phyloP scores from a whole-genome alignment of 495 filamentous ascomycete genomes.

The Cetradonia linearis region DNA sequence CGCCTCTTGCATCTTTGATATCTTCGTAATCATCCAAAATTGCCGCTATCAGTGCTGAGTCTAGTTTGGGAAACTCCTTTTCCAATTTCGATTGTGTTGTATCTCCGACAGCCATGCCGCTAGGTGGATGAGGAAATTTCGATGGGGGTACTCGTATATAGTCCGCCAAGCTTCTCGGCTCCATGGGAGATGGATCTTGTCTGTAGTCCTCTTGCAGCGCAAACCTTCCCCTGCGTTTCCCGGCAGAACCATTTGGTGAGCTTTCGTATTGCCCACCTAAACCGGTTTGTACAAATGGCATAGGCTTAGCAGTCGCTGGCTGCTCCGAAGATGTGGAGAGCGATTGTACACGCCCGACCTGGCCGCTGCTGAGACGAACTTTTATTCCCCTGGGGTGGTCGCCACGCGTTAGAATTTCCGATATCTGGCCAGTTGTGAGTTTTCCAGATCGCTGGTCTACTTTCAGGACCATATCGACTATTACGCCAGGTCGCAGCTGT shows the following conservation, averaged over 20 bases:
- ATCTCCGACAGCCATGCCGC: not conserved
- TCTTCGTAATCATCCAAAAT: conserved; percentile 17
- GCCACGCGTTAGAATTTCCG: conserved; percentile 54
- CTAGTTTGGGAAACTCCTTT: conserved; percentile 17
- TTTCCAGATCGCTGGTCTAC: conserved; percentile 59
- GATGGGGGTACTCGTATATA: conserved; percentile 9
- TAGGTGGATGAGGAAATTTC: not conserved
- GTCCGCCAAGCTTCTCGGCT: conserved; percentile 19
- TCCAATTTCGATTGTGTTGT: conserved; percentile 5
- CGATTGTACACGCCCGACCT: conserved; percentile 57
- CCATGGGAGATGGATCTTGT: conserved; percentile 11
- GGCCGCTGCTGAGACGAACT: conserved; percentile 55
- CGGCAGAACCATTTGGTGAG: not conserved
- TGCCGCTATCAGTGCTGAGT: conserved; percentile 20
- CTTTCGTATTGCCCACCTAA: not conserved
- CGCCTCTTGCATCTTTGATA: conserved; percentile 8
- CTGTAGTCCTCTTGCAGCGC: conserved; percentile 17
- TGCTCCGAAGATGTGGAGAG: not conserved
- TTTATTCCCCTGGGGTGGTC: conserved; percentile 71
- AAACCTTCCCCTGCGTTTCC: not conserved
- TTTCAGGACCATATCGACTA: conserved; percentile 61
- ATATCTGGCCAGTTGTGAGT: conserved; percentile 50
- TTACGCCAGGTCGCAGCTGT: conserved; percentile 45
- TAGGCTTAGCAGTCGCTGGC: not conserved
- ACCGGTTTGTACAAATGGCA: not conserved